phyloP scores from a whole-genome alignment of 208 protist species.

The Crithidia thermophila region DNA sequence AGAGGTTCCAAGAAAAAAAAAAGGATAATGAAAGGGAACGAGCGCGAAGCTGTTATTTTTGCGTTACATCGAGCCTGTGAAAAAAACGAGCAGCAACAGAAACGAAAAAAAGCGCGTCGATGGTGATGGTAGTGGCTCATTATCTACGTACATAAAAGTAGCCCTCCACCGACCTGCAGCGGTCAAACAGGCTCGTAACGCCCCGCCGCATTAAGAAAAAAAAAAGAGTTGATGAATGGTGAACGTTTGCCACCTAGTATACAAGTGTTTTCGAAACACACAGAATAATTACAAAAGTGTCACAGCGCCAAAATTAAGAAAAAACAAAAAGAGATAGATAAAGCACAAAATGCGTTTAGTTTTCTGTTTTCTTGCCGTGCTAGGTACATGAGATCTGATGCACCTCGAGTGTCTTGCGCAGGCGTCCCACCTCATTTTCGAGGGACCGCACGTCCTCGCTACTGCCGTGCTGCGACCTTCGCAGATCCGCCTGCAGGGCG shows the following conservation, averaged over 20 bases:
- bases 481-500: slow-evolving; percentile 63
- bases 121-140: background rate
- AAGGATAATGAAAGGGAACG: too few species aligned
- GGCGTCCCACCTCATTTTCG: slow-evolving; percentile 55
- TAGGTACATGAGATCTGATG: slow-evolving; percentile 51
- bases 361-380: background rate
- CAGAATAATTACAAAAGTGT: too few species aligned
- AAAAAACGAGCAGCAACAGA: background rate
- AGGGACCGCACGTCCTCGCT: slow-evolving; percentile 43
- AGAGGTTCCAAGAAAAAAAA: background rate
- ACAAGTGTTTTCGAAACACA: too few species aligned
- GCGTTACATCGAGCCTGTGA: too few species aligned
- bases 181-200: too few species aligned
- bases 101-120: background rate
- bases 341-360: background rate
- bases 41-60: too few species aligned
- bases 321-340: slow-evolving; percentile 8
- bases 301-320: too few species aligned
- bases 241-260: too few species aligned
- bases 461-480: slow-evolving; percentile 37
- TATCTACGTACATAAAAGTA: slow-evolving; percentile 3
- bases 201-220: slow-evolving; percentile 6
- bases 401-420: slow-evolving; percentile 80
- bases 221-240: too few species aligned
- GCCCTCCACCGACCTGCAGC: too few species aligned